Percentiles rank a stretch among this genome's conserved stretches.
Evolutionary conservation across 2,329 filamentous ascomycete species (phyloP).

Genomic region (Claviceps sp.): DNA sequence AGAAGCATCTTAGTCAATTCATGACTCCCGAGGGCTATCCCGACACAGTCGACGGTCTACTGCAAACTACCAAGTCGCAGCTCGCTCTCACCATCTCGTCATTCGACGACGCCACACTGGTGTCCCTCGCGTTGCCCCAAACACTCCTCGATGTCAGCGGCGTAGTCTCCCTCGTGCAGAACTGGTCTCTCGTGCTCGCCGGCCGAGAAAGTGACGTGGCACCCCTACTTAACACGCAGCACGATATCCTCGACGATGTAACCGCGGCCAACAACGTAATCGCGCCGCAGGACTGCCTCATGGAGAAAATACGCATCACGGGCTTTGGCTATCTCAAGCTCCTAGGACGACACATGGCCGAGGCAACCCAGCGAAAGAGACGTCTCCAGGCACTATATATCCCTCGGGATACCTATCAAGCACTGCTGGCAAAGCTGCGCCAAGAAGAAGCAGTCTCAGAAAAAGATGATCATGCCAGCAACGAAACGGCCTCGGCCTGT

Average conservation of each 20-base stretch:
- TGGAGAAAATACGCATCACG: constrained; percentile 11
- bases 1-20: not conserved
- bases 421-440: constrained; percentile 16
- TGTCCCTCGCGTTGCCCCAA: constrained; percentile 34
- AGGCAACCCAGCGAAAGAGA: constrained; percentile 2
- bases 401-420: constrained; percentile 1
- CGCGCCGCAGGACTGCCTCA: not conserved
- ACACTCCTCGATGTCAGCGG: constrained; percentile 33
- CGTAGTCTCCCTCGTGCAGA: constrained; percentile 25
- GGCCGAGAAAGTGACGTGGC: constrained; percentile 28
- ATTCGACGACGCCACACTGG: constrained; percentile 35
- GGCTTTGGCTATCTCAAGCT: constrained; percentile 25
- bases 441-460: constrained; percentile 14
- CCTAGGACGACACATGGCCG: not conserved
- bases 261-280: not conserved
- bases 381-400: constrained; percentile 2
- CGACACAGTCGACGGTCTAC: constrained; percentile 23
- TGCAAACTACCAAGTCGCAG: constrained; percentile 28
- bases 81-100: constrained; percentile 32
- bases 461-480: constrained; percentile 23
- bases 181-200: constrained; percentile 31
- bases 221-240: constrained; percentile 18
- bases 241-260: constrained; percentile 21
- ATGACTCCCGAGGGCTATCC: not conserved
- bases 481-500: constrained; percentile 14